phyloP scores from a whole-genome alignment of 2,329 filamentous ascomycete genomes.

The Eutypa lata region DNA sequence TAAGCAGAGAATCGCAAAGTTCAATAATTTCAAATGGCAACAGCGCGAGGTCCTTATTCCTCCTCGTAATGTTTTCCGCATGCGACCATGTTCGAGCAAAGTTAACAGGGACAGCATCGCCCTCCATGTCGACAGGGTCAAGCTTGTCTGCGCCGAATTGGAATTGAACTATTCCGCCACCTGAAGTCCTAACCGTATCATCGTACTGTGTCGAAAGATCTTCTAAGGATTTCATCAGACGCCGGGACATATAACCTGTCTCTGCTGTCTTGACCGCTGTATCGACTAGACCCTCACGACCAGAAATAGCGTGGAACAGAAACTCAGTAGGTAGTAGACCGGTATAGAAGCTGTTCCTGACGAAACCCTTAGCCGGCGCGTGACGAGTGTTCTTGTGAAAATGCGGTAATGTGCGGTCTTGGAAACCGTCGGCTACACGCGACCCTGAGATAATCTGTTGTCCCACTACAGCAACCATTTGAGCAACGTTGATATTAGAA shows the following conservation, averaged over 20 bases:
- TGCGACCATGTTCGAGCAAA: slow-evolving; percentile 91
- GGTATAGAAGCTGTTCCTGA: slow-evolving; percentile 94
- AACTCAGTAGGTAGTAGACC: slow-evolving; percentile 90
- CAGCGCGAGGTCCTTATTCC: slow-evolving; percentile 71
- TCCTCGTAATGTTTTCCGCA: slow-evolving; percentile 70
- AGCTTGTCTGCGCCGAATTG: slow-evolving; percentile 95
- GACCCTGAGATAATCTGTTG: slow-evolving; percentile 96
- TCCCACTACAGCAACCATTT: slow-evolving; percentile 96
- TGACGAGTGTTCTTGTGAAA: slow-evolving; percentile 91
- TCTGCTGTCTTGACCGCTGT: slow-evolving; percentile 98
- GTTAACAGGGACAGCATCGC: slow-evolving; percentile 84
- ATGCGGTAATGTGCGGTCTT: slow-evolving; percentile 90
- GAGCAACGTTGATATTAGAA: slow-evolving; percentile 95
- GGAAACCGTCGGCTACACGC: slow-evolving; percentile 93
- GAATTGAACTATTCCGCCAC: slow-evolving; percentile 88
- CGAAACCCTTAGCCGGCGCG: slow-evolving; percentile 94
- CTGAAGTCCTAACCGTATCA: slow-evolving; percentile 88
- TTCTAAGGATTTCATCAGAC: slow-evolving; percentile 96
- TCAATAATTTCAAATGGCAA: slow-evolving; percentile 69
- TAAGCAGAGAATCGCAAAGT: slow-evolving; percentile 66
- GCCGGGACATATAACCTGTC: slow-evolving; percentile 97
- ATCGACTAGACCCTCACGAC: slow-evolving; percentile 96
- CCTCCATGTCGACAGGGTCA: slow-evolving; percentile 97
- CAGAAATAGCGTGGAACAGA: slow-evolving; percentile 96
- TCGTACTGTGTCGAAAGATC: slow-evolving; percentile 94